A percentile compares a stretch with the other conserved stretches of the same genome.
These are phyloP conservation scores for Malus hybrid DNA, from an alignment of 331 rosid genomes.

Conservation along the genomic window DNA sequence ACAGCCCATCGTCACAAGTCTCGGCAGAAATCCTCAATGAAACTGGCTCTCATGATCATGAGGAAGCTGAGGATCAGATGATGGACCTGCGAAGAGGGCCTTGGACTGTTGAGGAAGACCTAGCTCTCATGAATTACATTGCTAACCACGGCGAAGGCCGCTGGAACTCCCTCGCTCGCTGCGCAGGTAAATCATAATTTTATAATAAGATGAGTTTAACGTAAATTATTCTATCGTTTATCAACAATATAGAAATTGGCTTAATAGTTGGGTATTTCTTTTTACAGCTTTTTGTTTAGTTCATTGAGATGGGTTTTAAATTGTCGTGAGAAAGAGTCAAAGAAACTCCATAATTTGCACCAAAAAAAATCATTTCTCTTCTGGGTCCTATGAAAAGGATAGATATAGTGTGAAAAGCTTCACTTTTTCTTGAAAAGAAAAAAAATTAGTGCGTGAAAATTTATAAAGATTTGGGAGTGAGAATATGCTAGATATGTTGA, in stretches of 20 bases:
- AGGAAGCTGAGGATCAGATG: conserved; percentile 21
- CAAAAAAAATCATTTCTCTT: neutral
- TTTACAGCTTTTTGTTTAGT: neutral
- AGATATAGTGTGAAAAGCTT: conserved; percentile 3
- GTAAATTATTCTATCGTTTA: too few relatives aligned
- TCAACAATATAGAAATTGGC: neutral
- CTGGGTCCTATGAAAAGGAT: neutral
- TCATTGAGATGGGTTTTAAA: neutral
- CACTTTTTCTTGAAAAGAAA: neutral
- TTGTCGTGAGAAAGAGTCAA: neutral
- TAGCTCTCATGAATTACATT: conserved; percentile 74
- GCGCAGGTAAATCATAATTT: conserved; percentile 42
- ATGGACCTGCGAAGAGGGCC: conserved; percentile 74
- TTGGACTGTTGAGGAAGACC: conserved; percentile 79
- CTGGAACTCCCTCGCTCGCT: conserved; percentile 80
- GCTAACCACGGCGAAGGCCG: conserved; percentile 81
- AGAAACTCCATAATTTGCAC: neutral
- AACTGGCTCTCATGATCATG: neutral
- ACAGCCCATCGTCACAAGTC: neutral
- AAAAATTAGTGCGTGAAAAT: neutral
- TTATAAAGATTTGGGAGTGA: neutral
- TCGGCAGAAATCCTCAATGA: neutral
- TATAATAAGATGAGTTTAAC: too few relatives aligned
- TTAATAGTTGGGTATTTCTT: neutral
- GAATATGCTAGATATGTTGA: neutral